phyloP scores from a whole-genome alignment of 768 basidiomycete species.

The Mycena vitilis region DNA sequence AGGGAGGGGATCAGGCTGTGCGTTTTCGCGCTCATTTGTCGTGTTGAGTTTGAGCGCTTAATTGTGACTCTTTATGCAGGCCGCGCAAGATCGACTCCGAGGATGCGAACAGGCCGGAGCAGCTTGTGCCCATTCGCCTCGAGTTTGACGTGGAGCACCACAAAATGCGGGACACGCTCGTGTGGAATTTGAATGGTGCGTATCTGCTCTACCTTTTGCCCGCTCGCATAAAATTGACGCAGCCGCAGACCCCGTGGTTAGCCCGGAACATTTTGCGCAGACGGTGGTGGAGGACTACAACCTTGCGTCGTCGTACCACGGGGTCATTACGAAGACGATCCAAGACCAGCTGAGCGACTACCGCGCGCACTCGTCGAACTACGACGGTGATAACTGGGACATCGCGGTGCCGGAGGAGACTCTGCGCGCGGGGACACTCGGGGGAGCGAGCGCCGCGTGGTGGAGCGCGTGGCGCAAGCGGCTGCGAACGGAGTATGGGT shows the following conservation, averaged over 20 bases:
- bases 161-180: constrained; percentile 94
- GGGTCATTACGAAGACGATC: constrained; percentile 82
- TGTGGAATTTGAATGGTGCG: constrained; percentile 95
- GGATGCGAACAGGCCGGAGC: constrained; percentile 75
- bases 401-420: constrained; percentile 41
- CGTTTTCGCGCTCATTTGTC: constrained; percentile 48
- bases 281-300: constrained; percentile 95
- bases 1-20: constrained; percentile 80
- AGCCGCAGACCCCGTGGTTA: constrained; percentile 82
- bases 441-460: constrained; percentile 65
- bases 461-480: constrained; percentile 81
- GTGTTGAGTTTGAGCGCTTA: constrained; percentile 15
- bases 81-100: constrained; percentile 69
- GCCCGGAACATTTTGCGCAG: constrained; percentile 91
- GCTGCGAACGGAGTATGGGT: constrained; percentile 52
- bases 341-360: constrained; percentile 90
- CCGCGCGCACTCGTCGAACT: constrained; percentile 71
- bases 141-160: constrained; percentile 97
- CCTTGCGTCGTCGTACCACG: constrained; percentile 73
- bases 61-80: constrained; percentile 40
- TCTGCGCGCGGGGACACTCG: constrained; percentile 55
- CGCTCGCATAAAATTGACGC: not conserved
- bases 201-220: constrained; percentile 26
- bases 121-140: constrained; percentile 93
- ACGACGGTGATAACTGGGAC: constrained; percentile 60